Conservation (phyloP, 2,329 filamentous ascomycete genomes). For the Monilinia fructigena region DNA sequence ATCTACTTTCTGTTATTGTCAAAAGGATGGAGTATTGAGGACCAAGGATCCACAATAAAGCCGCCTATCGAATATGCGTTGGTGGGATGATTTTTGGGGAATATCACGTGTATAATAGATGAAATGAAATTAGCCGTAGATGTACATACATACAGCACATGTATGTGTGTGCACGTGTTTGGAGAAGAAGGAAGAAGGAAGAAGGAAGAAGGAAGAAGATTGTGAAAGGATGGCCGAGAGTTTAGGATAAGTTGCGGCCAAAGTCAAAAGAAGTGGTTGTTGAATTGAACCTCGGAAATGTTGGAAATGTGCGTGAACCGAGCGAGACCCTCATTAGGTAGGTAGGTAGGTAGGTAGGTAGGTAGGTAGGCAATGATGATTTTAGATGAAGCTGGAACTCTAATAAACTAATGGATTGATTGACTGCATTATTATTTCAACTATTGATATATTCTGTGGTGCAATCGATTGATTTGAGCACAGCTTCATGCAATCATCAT, state of each 20-base stretch:
- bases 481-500: conserved; percentile 17
- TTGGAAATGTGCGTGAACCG: conserved; percentile 12
- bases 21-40: conserved; percentile 6
- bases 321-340: no score
- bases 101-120: conserved; percentile 7
- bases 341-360: no score
- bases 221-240: neutral
- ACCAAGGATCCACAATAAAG: conserved; percentile 23
- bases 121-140: neutral
- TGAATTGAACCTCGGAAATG: neutral
- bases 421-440: neutral
- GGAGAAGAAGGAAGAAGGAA: no score
- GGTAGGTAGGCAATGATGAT: conserved; percentile 1
- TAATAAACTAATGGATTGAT: neutral
- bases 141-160: neutral
- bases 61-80: conserved; percentile 15
- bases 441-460: conserved; percentile 2
- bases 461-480: conserved; percentile 11
- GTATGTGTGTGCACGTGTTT: neutral
- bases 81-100: neutral
- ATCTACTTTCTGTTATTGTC: neutral
- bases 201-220: neutral
- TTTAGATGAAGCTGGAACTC: conserved; percentile 15
- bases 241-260: neutral
- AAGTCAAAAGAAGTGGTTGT: neutral